Base-by-base conservation (phyloP, 805 yeast genomes). In the Yarrowia porcina region DNA sequence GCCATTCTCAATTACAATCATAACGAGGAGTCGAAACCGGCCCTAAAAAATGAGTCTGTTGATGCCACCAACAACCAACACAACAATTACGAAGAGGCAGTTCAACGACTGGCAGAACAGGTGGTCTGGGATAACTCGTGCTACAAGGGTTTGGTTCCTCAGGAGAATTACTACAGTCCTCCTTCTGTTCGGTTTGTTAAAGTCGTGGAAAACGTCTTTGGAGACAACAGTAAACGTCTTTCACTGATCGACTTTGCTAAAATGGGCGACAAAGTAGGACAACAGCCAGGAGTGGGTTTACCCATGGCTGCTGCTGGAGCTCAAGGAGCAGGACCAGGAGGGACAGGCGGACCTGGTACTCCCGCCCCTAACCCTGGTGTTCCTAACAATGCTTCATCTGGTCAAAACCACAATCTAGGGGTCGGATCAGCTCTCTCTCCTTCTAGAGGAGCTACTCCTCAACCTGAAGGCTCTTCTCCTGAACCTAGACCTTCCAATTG, bases 41-140 rank as follows among this genome's bases (percentile, higher is more conserved):
- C n/a, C n/a, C n/a, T n/a, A n/a, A n/a, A n/a, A n/a, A n/a, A n/a
- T n/a, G n/a, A n/a, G n/a, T n/a, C n/a, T n/a, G n/a, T n/a, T n/a
- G n/a, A n/a, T 10, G 56, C 32, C 15, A 30, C 28, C 39, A 7
- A 15, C 30, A n/a, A 15, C 28, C 28, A 25, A 25, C 28, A 25
- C 28, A n/a, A n/a, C 28, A 20, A 36, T 18, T 52, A 52, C 23
- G 59, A 52, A 10, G 44, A 52, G 7, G 59, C 59, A 1, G 59
- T 52, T 0, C 64, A 64, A 8, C 49, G 66, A 8, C 66, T 56
- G 30, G 61, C 61, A 0, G 61, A 56, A 4, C 61, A 56, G 39
- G 38, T 56, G 15, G 61, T 56, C 2, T 56, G 61, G 61, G 59
- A 52, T 15, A 35, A 52, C 13, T 21, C 44, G 5, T 36, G 33